Conservation (phyloP, 352 stramenopile genomes). For the Phytophthora podocarpi region DNA sequence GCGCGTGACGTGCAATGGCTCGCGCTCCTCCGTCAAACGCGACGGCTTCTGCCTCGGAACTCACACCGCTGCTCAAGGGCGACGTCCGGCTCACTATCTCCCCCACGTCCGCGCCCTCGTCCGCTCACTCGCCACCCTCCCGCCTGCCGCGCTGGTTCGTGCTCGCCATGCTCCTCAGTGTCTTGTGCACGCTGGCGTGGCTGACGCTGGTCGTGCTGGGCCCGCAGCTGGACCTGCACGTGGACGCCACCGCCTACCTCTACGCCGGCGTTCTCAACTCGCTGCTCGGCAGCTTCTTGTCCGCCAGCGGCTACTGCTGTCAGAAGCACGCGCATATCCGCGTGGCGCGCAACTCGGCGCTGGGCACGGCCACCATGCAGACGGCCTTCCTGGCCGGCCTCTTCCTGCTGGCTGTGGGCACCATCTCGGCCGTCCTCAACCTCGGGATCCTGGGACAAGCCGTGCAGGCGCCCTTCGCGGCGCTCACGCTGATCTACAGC, state of each 20-base stretch:
- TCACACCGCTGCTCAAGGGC: slow-evolving; percentile 30
- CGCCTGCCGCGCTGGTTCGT: slow-evolving; percentile 67
- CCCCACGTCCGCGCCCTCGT: background rate
- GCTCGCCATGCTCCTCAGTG: slow-evolving; percentile 38
- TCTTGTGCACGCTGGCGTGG: slow-evolving; percentile 52
- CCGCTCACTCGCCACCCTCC: slow-evolving; percentile 4
- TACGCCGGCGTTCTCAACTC: slow-evolving; percentile 80
- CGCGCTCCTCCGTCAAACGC: slow-evolving; percentile 7
- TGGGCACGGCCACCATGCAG: slow-evolving; percentile 69
- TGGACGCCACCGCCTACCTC: slow-evolving; percentile 44
- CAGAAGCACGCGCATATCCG: slow-evolving; percentile 76
- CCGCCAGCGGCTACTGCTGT: slow-evolving; percentile 80
- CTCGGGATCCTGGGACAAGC: slow-evolving; percentile 76
- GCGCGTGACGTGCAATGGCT: slow-evolving; percentile 18
- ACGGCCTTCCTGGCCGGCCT: slow-evolving; percentile 59
- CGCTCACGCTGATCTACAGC: slow-evolving; percentile 83
- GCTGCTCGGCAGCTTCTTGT: slow-evolving; percentile 75
- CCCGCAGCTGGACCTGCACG: slow-evolving; percentile 38
- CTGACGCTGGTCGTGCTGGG: slow-evolving; percentile 52
- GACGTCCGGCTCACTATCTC: slow-evolving; percentile 19
- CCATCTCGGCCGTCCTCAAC: slow-evolving; percentile 74
- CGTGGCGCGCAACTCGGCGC: slow-evolving; percentile 49
- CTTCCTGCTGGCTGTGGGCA: slow-evolving; percentile 66
- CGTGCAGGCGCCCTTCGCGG: slow-evolving; percentile 79
- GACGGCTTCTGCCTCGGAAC: slow-evolving; percentile 29